phyloP scores from a whole-genome alignment of 2,329 filamentous ascomycete species.

The Purpureocillium lavendulum region DNA sequence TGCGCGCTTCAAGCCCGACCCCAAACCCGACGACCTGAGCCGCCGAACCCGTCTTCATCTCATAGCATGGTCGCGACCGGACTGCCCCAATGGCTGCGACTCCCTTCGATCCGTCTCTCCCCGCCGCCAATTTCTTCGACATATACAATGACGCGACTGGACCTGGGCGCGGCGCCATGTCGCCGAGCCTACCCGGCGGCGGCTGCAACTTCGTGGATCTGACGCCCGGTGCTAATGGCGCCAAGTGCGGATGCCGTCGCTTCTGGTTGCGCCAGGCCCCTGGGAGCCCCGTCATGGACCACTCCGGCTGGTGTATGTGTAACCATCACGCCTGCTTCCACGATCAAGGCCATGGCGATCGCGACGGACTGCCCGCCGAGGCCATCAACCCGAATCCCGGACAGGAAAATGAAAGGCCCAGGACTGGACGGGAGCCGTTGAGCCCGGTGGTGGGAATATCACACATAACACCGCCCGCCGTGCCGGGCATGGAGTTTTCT shows the following conservation, averaged over 20 bases:
- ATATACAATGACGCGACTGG: conserved; percentile 42
- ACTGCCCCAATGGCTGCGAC: conserved; percentile 40
- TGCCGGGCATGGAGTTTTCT: conserved; percentile 32
- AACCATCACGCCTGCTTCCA: conserved; percentile 56
- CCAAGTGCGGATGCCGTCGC: conserved; percentile 50
- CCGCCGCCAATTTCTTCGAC: conserved; percentile 41
- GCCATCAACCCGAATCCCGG: conserved; percentile 15
- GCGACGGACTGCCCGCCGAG: conserved; percentile 13
- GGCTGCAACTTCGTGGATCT: conserved; percentile 51
- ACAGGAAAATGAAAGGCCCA: conserved; percentile 47
- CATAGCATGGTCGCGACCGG: conserved; percentile 19
- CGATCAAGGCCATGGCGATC: conserved; percentile 31
- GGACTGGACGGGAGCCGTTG: conserved; percentile 38
- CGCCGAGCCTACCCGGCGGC: conserved; percentile 37
- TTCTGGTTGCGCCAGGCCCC: conserved; percentile 44
- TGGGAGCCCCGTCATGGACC: conserved; percentile 27
- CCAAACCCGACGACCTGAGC: no score
- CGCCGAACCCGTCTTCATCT: background rate
- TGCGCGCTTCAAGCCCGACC: no score
- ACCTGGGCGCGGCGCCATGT: conserved; percentile 13
- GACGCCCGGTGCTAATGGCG: conserved; percentile 39
- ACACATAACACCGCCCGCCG: conserved; percentile 26
- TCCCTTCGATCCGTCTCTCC: conserved; percentile 35
- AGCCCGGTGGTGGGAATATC: conserved; percentile 44
- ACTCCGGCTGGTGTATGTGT: conserved; percentile 51